Percentiles rank a stretch among this genome's conserved stretches.
These are phyloP conservation scores for Pyrenophora tritici-repentis DNA, from an alignment of 2,329 filamentous ascomycete genomes.

Conservation along the genomic window DNA sequence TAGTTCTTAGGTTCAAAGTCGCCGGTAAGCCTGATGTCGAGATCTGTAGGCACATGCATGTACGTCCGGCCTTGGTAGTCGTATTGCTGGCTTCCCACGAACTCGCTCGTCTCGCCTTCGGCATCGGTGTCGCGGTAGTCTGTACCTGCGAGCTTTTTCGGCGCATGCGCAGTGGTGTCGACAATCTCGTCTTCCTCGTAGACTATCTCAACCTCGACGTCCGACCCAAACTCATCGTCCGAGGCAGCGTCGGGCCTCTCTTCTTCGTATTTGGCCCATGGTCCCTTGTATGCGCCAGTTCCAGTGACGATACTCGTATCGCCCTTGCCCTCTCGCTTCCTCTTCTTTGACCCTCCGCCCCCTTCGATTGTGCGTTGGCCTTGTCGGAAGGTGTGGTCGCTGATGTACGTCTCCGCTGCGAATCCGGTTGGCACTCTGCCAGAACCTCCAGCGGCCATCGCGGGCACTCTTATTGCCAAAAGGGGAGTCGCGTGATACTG, in stretches of 20 bases:
- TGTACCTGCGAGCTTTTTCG: constrained; percentile 59
- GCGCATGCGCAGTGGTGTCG: constrained; percentile 64
- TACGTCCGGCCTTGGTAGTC: constrained; percentile 97
- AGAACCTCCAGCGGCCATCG: constrained; percentile 32
- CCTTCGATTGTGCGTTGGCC: constrained; percentile 81
- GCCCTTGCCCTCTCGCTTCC: constrained; percentile 84
- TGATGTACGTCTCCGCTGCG: constrained; percentile 86
- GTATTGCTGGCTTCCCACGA: constrained; percentile 80
- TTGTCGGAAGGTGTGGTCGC: constrained; percentile 85
- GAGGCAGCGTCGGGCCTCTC: constrained; percentile 71
- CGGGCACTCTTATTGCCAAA: background rate
- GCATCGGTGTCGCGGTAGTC: constrained; percentile 56
- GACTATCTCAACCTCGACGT: constrained; percentile 73
- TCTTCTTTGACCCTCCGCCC: constrained; percentile 68
- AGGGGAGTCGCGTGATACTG: background rate
- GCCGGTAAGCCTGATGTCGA: constrained; percentile 65
- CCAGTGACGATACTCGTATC: constrained; percentile 84
- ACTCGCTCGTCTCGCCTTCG: constrained; percentile 75
- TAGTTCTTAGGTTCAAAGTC: constrained; percentile 83
- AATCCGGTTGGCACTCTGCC: constrained; percentile 70
- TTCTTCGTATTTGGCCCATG: constrained; percentile 85
- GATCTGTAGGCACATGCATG: constrained; percentile 86
- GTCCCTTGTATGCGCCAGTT: constrained; percentile 85
- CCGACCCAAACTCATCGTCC: constrained; percentile 65
- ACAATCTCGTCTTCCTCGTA: constrained; percentile 75